Evolutionary conservation across 768 basidiomycete species (phyloP).

Genomic region (Lactarius tabidus): DNA sequence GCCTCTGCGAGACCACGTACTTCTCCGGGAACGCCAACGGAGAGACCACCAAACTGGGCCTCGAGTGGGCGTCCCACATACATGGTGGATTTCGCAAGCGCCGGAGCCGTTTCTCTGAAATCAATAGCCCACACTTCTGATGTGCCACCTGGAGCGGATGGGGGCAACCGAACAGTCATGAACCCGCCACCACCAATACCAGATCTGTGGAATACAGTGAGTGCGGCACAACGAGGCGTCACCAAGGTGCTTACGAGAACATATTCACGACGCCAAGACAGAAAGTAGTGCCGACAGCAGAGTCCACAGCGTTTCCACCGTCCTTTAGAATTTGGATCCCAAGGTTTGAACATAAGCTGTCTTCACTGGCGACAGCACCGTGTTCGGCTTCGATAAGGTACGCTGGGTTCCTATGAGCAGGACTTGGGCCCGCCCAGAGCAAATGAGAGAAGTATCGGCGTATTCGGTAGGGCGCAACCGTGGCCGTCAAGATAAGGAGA

Average conservation of each 20-base stretch:
- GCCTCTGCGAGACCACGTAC: slow-evolving; percentile 82
- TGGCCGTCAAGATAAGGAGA: neutral
- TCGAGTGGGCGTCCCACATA: slow-evolving; percentile 51
- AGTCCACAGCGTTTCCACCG: slow-evolving; percentile 90
- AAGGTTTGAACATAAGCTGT: slow-evolving; percentile 78
- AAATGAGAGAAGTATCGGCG: neutral
- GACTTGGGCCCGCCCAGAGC: slow-evolving; percentile 2
- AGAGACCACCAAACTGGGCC: slow-evolving; percentile 70
- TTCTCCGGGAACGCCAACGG: slow-evolving; percentile 92
- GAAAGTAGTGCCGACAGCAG: slow-evolving; percentile 72
- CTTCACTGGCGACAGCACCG: slow-evolving; percentile 90
- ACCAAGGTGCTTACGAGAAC: slow-evolving; percentile 63
- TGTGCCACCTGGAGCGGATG: slow-evolving; percentile 35
- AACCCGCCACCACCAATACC: slow-evolving; percentile 89
- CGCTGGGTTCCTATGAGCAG: slow-evolving; percentile 43
- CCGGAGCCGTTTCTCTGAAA: slow-evolving; percentile 86
- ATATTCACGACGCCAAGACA: slow-evolving; percentile 85
- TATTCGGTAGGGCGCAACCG: neutral
- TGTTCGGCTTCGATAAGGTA: slow-evolving; percentile 59
- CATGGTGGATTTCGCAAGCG: slow-evolving; percentile 71
- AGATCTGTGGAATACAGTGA: slow-evolving; percentile 38
- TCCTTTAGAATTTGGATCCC: slow-evolving; percentile 72
- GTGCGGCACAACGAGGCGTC: slow-evolving; percentile 17
- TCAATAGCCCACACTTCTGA: slow-evolving; percentile 74
- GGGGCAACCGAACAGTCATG: slow-evolving; percentile 77